phyloP scores from a whole-genome alignment of 1,284 basidiomycete species.

The Afroboletus lepidellus region DNA sequence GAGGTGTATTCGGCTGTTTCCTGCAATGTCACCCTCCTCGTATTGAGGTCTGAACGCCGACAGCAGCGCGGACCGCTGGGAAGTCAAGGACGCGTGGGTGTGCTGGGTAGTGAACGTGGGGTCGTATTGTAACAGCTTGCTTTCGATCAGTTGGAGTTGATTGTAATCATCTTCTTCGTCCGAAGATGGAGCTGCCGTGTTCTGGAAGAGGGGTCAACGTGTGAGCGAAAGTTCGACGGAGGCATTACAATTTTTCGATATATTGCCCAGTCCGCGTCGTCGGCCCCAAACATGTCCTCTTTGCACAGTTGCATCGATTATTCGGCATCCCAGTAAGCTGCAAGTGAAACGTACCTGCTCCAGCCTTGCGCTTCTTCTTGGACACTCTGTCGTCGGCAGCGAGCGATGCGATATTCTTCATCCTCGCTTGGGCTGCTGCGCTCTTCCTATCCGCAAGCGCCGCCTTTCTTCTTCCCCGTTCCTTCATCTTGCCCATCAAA shows the following conservation, averaged over 20 bases:
- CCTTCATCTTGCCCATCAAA: constrained; percentile 84
- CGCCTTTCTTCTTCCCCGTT: constrained; percentile 77
- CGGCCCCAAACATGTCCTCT: constrained; percentile 95
- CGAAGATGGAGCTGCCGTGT: constrained; percentile 83
- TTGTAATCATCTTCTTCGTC: constrained; percentile 93
- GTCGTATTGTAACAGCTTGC: constrained; percentile 80
- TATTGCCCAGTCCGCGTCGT: constrained; percentile 97
- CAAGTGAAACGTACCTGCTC: constrained; percentile 55
- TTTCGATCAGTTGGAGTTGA: constrained; percentile 75
- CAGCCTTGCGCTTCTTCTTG: constrained; percentile 79
- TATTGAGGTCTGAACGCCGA: constrained; percentile 80
- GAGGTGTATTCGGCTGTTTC: constrained; percentile 79
- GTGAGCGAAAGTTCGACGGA: background rate
- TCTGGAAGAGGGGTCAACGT: constrained; percentile 42
- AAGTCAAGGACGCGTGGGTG: constrained; percentile 77
- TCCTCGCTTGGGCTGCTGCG: constrained; percentile 91
- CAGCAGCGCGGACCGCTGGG: constrained; percentile 80
- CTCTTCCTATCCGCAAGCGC: constrained; percentile 92
- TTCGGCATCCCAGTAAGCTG: background rate
- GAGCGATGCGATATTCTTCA: constrained; percentile 95
- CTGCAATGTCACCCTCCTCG: constrained; percentile 69
- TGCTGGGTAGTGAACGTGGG: constrained; percentile 79
- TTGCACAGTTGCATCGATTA: constrained; percentile 5
- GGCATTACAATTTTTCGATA: constrained; percentile 90
- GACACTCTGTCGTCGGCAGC: constrained; percentile 80